Evolutionary conservation across 148 eudicot genomes (phyloP), one percentile per base, ranked within the genome.

Genomic region (Chenopodium quinoa): DNA sequence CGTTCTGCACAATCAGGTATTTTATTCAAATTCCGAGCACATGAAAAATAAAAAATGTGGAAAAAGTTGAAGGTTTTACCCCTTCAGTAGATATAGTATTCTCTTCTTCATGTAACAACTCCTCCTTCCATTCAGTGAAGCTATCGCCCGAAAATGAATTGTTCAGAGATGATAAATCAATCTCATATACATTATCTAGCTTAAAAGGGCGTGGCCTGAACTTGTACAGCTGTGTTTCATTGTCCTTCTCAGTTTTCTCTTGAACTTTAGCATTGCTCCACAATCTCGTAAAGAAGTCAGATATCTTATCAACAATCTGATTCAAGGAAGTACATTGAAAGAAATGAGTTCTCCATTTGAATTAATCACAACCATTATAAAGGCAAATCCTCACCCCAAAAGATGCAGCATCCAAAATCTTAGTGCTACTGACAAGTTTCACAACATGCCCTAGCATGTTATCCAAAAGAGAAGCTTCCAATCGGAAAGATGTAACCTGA

Each of bases 71-170:
- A 80, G 46, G 62, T 64, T 37, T 83, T 82, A 92, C 96, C 90
- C 76, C 85, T 78, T 81, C 87, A 40, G 44, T 0, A 40, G 44
- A 40, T 40, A 40, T 6, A 74, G 29, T 56, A 50, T 72, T 76
- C 52, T 88, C 95, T 82, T 92, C 91, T 58, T 82, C 93, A 23
- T 81, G 78, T 70, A 91, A 79, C 72, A 88, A 88, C 34, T 92
- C 98, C 34, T 92, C 98, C 79, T 92, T 91, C 99, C 99, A 94
- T 82, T 97, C 98, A 46, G 82, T 81, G 76, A 92, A 92, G 77
- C 88, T 86, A 72, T 91, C 97, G 66, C 78, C 86, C 34, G 88
- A 76, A 81, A 89, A 87, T 37, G 90, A 87, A 84, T 83, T 83
- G 58, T 86, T 80, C 1, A 90, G 88, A 73, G 88, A 77, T 44